phyloP scores from a whole-genome alignment of 179 eudicot genomes.

The Beta lomatogona region DNA sequence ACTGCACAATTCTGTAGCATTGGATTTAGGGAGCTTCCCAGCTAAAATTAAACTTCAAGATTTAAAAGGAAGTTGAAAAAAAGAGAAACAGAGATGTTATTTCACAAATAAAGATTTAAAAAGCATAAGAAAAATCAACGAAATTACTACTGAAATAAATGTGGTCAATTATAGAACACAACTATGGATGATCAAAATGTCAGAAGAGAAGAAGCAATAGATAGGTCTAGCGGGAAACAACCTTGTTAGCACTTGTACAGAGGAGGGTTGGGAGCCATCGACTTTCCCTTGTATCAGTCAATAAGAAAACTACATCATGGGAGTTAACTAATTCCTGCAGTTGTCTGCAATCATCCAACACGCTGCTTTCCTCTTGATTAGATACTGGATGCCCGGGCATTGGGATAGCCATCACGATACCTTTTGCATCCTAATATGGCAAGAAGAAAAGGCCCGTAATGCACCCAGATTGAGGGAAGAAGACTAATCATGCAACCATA shows the following conservation, averaged over 20 bases:
- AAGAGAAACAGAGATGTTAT: neutral
- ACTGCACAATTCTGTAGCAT: neutral
- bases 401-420: slow-evolving; percentile 89
- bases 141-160: too few species aligned
- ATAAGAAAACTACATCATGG: slow-evolving; percentile 80
- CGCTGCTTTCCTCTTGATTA: slow-evolving; percentile 58
- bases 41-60: neutral
- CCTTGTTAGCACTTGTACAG: slow-evolving; percentile 78
- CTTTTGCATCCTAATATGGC: slow-evolving; percentile 72
- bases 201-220: slow-evolving; percentile 4
- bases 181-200: neutral
- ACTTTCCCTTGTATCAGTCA: slow-evolving; percentile 98
- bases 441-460: neutral
- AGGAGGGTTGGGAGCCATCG: slow-evolving; percentile 97
- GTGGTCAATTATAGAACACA: neutral
- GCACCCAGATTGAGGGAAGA: neutral
- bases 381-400: slow-evolving; percentile 98
- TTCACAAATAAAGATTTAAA: neutral
- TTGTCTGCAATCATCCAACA: slow-evolving; percentile 72
- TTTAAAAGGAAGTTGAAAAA: too few species aligned
- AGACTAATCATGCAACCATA: neutral
- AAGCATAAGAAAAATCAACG: neutral
- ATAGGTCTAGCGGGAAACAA: slow-evolving; percentile 22
- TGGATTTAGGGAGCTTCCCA: too few species aligned
- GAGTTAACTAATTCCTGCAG: slow-evolving; percentile 68